Percentiles rank a stretch among this genome's conserved stretches.
Evolutionary conservation across 257 asterid species (phyloP).

Genomic region (Echium plantagineum): DNA sequence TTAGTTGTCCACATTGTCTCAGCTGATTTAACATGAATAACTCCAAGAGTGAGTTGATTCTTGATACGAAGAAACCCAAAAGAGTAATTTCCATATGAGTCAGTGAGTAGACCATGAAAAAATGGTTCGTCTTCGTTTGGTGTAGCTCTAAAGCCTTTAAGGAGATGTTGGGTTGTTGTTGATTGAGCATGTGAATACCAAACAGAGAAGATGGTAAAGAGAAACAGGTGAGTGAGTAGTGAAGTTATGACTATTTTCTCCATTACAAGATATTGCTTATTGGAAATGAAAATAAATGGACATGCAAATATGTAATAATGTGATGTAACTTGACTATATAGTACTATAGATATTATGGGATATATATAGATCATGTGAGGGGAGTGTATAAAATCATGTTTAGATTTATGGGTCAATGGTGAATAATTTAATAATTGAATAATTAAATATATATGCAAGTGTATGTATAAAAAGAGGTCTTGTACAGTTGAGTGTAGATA

Average conservation of each 20-base stretch:
- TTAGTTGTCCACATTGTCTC: conserved; percentile 54
- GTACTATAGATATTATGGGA: too few species aligned
- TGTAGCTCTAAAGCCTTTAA: conserved; percentile 42
- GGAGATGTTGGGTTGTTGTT: conserved; percentile 25
- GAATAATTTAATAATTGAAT: too few species aligned
- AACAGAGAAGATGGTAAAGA: background rate
- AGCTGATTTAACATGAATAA: conserved; percentile 57
- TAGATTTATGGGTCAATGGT: too few species aligned
- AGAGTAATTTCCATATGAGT: conserved; percentile 58
- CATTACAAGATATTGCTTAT: background rate
- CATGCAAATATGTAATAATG: conserved; percentile 7
- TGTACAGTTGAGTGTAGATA: too few species aligned
- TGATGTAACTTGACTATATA: too few species aligned
- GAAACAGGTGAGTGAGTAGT: conserved; percentile 1
- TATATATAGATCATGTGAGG: too few species aligned
- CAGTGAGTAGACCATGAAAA: conserved; percentile 56
- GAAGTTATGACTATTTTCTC: background rate
- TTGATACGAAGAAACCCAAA: conserved; percentile 63
- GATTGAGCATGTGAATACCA: conserved; percentile 18
- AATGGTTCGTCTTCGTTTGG: conserved; percentile 35
- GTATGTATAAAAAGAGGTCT: too few species aligned
- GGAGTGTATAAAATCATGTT: too few species aligned
- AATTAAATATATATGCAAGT: too few species aligned
- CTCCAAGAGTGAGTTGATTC: conserved; percentile 34
- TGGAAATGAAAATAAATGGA: background rate